Evolutionary conservation across 495 filamentous ascomycete species (phyloP).

Genomic region (Neurospora hispaniola): DNA sequence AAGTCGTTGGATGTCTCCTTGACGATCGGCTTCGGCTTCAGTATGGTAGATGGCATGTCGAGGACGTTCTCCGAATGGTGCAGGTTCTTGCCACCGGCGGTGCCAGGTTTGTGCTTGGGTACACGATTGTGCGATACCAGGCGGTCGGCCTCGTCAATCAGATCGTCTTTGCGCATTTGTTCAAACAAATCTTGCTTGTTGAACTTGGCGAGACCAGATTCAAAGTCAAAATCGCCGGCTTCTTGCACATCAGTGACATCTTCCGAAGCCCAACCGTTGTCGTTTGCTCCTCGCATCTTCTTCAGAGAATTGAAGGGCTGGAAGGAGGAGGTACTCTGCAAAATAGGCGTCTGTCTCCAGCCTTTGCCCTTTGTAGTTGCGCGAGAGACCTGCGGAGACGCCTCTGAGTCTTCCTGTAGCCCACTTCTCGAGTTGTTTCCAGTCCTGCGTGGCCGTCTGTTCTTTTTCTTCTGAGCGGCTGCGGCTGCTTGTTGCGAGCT

Average conservation of each 20-base stretch:
- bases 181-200: constrained; percentile 86
- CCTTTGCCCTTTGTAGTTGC: constrained; percentile 41
- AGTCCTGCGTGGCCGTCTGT: constrained; percentile 13
- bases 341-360: constrained; percentile 75
- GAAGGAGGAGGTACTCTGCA: constrained; percentile 49
- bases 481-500: constrained; percentile 10
- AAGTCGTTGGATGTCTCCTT: constrained; percentile 34
- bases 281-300: constrained; percentile 44
- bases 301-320: constrained; percentile 47
- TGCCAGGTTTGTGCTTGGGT: constrained; percentile 58
- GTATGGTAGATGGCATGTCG: constrained; percentile 35
- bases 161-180: constrained; percentile 77
- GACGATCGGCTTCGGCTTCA: constrained; percentile 24
- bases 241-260: constrained; percentile 97
- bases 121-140: constrained; percentile 81
- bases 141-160: constrained; percentile 75
- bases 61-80: constrained; percentile 90
- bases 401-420: constrained; percentile 13
- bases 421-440: constrained; percentile 4
- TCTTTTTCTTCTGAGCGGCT: constrained; percentile 11
- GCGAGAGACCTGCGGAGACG: constrained; percentile 8
- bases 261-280: constrained; percentile 92
- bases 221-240: constrained; percentile 87
- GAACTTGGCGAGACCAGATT: constrained; percentile 78
- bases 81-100: constrained; percentile 77